Evolutionary conservation across 257 asterid genomes (phyloP), one percentile per base, ranked within the genome.

Genomic region (Plantago ovata): DNA sequence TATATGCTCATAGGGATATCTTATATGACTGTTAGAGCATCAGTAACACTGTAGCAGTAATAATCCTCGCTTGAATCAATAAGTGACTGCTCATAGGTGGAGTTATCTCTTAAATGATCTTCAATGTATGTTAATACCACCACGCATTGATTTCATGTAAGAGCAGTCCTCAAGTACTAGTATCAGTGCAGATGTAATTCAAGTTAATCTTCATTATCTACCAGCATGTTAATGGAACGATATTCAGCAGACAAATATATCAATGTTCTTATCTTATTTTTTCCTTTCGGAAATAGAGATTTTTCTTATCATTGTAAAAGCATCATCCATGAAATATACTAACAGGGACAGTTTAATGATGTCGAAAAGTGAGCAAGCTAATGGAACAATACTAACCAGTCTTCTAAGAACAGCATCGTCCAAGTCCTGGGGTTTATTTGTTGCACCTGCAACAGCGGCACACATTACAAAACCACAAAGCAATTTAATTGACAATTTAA

Each of bases 331-430:
- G 53, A 48, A 48, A 19, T 28, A 20, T 22, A 48, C 32, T 16
- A 48, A 54, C 24, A 50, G 10, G 53, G 53, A 61, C 59, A 60
- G 53, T 64, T 54, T 57, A 61, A 63, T 10, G 32, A 64, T 48
- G 51, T 42, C 53, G 45, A 19, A 33, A 15, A 33, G 53, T 12
- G 52, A 58, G 68, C 20, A 60, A 56, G 64, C 33, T 49, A 19
- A 63, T 61, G 61, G 56, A 58, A 41, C 43, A 53, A 64, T 56
- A 72, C 98, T 82, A 62, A 93, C 99, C 97, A 93, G 81, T 79
- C 99, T 89, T 82, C 99, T 80, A 36, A 93, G 94, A 72, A 93
- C 99, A 53, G 99, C 99, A 61, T 93, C 99, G 58, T 93, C 99
- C 83, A 93, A 75, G 70, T 93, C 99, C 60, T 89, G 95, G 67